Percentiles rank a stretch among this genome's conserved stretches.
Evolutionary conservation across 169 alveolate species (phyloP).

Genomic region (Eimeria necatrix): DNA sequence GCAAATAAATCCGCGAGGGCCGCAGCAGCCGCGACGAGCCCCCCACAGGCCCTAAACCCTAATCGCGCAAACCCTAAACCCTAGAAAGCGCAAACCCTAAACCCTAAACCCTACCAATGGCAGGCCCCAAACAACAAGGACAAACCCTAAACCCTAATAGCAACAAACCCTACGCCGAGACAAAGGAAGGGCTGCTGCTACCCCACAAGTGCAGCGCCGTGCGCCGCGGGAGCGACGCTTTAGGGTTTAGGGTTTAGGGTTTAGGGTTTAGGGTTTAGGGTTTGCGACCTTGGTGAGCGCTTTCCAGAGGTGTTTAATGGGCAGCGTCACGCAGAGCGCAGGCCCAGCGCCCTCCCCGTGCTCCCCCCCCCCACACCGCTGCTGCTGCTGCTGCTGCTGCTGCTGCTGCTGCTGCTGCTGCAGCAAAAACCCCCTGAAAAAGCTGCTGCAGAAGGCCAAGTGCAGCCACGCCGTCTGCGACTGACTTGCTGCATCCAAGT

Average conservation of each 20-base stretch:
- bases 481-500: not conserved
- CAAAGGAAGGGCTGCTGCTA: not conserved
- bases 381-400: not conserved
- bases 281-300: not conserved
- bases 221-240: not conserved
- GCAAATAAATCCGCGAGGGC: not conserved
- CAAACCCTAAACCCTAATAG: slow-evolving; percentile 2
- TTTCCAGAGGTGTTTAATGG: not conserved
- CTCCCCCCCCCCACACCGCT: not conserved
- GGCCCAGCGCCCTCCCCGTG: not conserved
- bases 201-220: not conserved
- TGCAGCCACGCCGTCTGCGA: slow-evolving; percentile 21
- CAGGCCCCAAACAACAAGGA: not conserved
- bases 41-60: slow-evolving; percentile 24
- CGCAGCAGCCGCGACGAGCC: slow-evolving; percentile 19
- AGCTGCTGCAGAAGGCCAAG: not conserved
- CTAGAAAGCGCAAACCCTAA: slow-evolving; percentile 36
- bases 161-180: not conserved
- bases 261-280: not conserved
- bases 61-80: not conserved
- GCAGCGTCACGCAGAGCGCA: not conserved
- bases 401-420: not conserved
- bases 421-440: not conserved
- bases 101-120: slow-evolving; percentile 57
- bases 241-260: slow-evolving; percentile 55